phyloP scores from a whole-genome alignment of 2,329 filamentous ascomycete genomes.

The Davidsoniella eucalypti region DNA sequence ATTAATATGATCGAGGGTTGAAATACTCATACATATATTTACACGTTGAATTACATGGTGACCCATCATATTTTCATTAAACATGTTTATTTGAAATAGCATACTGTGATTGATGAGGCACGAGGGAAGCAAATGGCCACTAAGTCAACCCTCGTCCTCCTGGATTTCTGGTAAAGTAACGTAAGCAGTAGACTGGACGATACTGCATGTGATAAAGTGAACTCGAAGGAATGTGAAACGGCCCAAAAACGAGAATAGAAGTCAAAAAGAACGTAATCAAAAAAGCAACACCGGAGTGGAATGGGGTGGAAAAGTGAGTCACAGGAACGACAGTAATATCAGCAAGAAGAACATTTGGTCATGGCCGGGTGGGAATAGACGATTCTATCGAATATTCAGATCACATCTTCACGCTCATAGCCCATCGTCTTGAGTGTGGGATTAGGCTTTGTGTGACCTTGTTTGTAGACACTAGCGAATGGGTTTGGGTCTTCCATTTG shows the following conservation, averaged over 20 bases:
- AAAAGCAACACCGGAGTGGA: conserved; percentile 7
- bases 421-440: conserved; percentile 49
- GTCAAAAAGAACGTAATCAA: background rate
- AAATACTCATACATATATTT: background rate
- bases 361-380: background rate
- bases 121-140: too few relatives aligned
- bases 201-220: background rate
- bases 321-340: background rate
- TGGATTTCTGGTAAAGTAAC: too few relatives aligned
- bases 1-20: background rate
- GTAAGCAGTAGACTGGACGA: background rate
- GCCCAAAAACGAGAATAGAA: background rate
- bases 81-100: too few relatives aligned
- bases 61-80: too few relatives aligned
- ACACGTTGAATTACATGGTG: background rate
- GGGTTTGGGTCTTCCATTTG: conserved; percentile 83
- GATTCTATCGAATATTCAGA: conserved; percentile 23
- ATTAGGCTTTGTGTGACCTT: conserved; percentile 48
- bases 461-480: conserved; percentile 70
- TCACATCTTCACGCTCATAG: conserved; percentile 70
- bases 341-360: background rate
- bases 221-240: background rate
- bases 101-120: too few relatives aligned
- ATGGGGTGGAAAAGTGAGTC: conserved; percentile 2
- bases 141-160: too few relatives aligned